Evolutionary conservation across 1,284 basidiomycete genomes (phyloP).

Genomic region (Malassezia psittaci): DNA sequence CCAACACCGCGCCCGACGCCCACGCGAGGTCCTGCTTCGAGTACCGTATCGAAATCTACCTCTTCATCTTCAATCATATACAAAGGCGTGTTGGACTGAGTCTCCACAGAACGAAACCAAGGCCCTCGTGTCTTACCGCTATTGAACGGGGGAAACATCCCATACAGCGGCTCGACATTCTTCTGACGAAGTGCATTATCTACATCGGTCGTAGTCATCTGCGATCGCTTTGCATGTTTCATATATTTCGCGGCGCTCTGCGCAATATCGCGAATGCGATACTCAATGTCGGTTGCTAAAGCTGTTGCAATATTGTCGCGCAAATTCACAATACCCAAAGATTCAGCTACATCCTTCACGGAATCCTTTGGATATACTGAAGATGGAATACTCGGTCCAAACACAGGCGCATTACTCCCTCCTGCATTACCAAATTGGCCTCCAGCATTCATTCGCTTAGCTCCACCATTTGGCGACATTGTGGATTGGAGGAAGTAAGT

Average conservation of each 20-base stretch:
- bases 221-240: constrained; percentile 79
- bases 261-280: constrained; percentile 82
- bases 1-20: constrained; percentile 41
- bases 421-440: not conserved
- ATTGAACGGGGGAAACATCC: constrained; percentile 17
- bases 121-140: constrained; percentile 20
- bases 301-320: constrained; percentile 70
- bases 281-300: constrained; percentile 91
- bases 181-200: constrained; percentile 84
- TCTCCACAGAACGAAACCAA: constrained; percentile 47
- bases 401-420: not conserved
- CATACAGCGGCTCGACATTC: constrained; percentile 63
- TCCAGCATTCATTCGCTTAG: constrained; percentile 4
- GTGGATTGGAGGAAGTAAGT: constrained; percentile 3
- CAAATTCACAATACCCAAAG: constrained; percentile 67
- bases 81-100: constrained; percentile 50
- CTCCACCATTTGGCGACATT: constrained; percentile 9
- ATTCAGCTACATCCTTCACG: constrained; percentile 69
- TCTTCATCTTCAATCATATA: constrained; percentile 95
- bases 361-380: constrained; percentile 44
- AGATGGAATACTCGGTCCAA: constrained; percentile 14
- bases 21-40: constrained; percentile 32
- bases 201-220: constrained; percentile 76
- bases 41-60: constrained; percentile 70
- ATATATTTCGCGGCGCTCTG: constrained; percentile 96